A percentile compares a stretch with the other conserved stretches of the same genome.
Evolutionary conservation across 305 asterid species (phyloP).

Genomic region (Solanum hybrid): DNA sequence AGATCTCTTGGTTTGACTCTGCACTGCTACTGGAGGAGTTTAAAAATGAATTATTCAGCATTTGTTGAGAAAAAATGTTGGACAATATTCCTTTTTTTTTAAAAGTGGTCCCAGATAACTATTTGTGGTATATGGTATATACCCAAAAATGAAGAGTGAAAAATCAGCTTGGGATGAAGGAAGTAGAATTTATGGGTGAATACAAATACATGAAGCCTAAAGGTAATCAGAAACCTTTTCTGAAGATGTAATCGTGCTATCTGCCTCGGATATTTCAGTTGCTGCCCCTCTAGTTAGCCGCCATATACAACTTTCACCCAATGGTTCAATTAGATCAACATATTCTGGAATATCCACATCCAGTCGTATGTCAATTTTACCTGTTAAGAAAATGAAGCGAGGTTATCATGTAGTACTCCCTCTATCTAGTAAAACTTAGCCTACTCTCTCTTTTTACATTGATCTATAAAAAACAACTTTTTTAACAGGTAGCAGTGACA

Average conservation of each 20-base stretch:
- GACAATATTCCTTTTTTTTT: background rate
- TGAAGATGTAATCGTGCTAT: constrained; percentile 32
- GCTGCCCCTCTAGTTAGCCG: constrained; percentile 86
- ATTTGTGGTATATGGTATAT: background rate
- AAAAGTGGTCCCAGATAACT: background rate
- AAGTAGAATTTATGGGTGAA: background rate
- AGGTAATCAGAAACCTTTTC: constrained; percentile 37
- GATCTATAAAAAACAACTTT: background rate
- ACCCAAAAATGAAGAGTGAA: background rate
- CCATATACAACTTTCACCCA: constrained; percentile 69
- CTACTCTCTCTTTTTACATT: background rate
- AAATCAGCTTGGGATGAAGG: background rate
- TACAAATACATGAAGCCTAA: background rate
- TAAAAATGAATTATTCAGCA: background rate
- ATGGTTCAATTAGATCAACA: constrained; percentile 58
- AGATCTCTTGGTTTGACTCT: background rate
- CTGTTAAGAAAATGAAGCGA: constrained; percentile 26
- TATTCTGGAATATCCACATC: constrained; percentile 45
- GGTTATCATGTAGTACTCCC: background rate
- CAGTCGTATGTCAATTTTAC: constrained; percentile 55
- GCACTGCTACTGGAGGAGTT: background rate
- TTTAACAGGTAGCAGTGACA: background rate
- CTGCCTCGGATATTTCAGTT: constrained; percentile 48
- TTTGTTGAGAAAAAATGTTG: background rate
- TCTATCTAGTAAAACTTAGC: background rate